Evolutionary conservation across 306 rosid genomes (phyloP), one percentile per base, ranked within the genome.

Genomic region (Malus sylvestris): DNA sequence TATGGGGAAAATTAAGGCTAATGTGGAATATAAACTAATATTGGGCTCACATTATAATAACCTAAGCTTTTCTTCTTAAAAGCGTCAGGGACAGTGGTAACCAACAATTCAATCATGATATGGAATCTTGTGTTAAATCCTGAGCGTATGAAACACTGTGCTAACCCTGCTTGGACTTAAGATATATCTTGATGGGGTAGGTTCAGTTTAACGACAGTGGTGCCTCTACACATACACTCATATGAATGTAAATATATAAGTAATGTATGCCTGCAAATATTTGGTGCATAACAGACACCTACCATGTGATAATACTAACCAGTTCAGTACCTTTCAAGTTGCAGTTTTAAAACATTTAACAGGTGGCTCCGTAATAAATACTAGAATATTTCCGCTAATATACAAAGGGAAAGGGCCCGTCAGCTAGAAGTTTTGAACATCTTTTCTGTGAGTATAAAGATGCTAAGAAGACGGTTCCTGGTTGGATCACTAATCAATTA

Each of bases 261-360:
- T 10, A 5, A 68, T 45, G 25, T 18, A 23, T 68, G 58, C 63
- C 11, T 58, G 63, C 2, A 58, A 58, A 22, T n/a, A 58, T 22
- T 20, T 25, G 46, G 72, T 44, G 6, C 38, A 68, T 75, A 66
- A 82, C n/a, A 81, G 82, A 33, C 71, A 67, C 57, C 74, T 46
- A 72, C 42, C 42, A 38, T 38, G 42, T 38, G 42, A 38, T 38
- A 38, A 38, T 38, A 38, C 42, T 38, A 38, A 38, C 42, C 42
- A 38, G 42, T 38, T 38, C 42, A 38, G 42, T 38, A 7, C 73
- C 51, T 71, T 64, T 58, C 38, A 40, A 29, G 29, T 59, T 57
- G 45, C 46, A 45, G 71, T 67, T 12, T 12, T 51, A 30, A 46
- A 62, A 62, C 30, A 45, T 4, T 20, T 19, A 6, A 13, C 22